These are phyloP conservation scores for Groenewaldozyma auringiensis DNA, from an alignment of 1,139 yeast species.

Conservation along the genomic window DNA sequence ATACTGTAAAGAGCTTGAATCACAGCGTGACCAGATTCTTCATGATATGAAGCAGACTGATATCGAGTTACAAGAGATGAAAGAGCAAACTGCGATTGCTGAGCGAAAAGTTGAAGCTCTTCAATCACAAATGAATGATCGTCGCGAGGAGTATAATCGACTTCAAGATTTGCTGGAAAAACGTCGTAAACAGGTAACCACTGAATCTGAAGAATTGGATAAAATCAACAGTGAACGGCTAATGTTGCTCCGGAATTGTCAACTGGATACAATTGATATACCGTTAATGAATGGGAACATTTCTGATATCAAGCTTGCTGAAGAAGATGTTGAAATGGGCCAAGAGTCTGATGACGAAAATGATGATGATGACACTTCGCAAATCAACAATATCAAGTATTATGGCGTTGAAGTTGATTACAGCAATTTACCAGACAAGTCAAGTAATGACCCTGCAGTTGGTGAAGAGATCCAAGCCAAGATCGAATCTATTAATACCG, in stretches of 20 bases:
- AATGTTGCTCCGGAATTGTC: constrained; percentile 61
- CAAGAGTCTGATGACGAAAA: constrained; percentile 15
- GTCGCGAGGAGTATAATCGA: constrained; percentile 9
- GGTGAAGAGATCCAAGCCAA: constrained; percentile 38
- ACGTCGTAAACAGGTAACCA: constrained; percentile 6
- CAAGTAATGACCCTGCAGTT: constrained; percentile 28
- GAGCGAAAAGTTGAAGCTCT: constrained; percentile 7
- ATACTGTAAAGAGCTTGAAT: constrained; percentile 15
- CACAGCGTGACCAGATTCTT: constrained; percentile 12
- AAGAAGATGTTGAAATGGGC: constrained; percentile 13
- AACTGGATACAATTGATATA: constrained; percentile 58
- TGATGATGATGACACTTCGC: constrained; percentile 10
- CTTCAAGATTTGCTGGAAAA: constrained; percentile 10
- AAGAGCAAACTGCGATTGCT: constrained; percentile 8
- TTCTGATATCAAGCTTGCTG: constrained; percentile 33
- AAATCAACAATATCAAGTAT: constrained; percentile 22
- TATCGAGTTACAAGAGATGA: constrained; percentile 23
- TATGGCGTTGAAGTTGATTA: constrained; percentile 54
- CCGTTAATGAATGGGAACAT: constrained; percentile 58
- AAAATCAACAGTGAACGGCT: constrained; percentile 52
- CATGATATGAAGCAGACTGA: constrained; percentile 23
- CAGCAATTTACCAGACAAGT: constrained; percentile 38
- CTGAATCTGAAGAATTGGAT: constrained; percentile 47
- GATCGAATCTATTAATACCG: constrained; percentile 48
- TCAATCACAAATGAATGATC: not conserved